Base-by-base conservation (phyloP, 345 rosid species). In the Eucalyptus shirleyi region DNA sequence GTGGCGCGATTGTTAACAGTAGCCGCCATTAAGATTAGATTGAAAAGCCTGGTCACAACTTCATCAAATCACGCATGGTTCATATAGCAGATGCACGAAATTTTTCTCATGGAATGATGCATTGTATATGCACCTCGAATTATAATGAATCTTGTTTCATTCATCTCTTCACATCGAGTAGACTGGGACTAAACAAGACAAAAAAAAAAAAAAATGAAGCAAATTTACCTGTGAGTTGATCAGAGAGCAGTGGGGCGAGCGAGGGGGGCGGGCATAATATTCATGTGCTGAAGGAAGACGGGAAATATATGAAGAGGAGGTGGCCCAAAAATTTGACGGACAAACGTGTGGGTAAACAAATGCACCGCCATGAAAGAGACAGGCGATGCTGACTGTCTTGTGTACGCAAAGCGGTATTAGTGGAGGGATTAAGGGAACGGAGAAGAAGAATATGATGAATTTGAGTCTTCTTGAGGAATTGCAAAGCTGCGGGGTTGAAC, bases 351-450 rank as follows among this genome's bases (percentile, higher is more conserved):
- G 92, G 90, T 89, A 87, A 89, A 91, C 89, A 88, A 89, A 82
- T 89, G 65, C 49, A 80, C 59, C 69, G 69, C n/a, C 89, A 86
- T 67, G 94, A 94, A 16, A 88, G 88, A 77, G 93, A 91, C 94
- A 65, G 92, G 69, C 23, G 86, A 21, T 47, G 37, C 49, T 82
- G 28, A 3, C 42, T 53, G 45, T 34, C 45, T 23, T 12, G 32
- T 7, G 32, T 21, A 56, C 65, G 88, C 88, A 87, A 87, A 53
- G 26, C 88, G 7, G 69, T 37, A 77, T 37, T 12, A 77, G 85
- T 40, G 30, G 85, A 77, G 85, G 30, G 85, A 77, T 77, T 77
- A 37, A 77, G 42, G 47, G 30, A 3, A 21, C 24, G 65, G 72
- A 18, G 80, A 60, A 55, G 65, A 12, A 87, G 8, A 30, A 28